A percentile compares a stretch with the other conserved stretches of the same genome.
These are phyloP conservation scores for Tulasnella sp. DNA, from an alignment of 768 basidiomycete species.

Conservation along the genomic window DNA sequence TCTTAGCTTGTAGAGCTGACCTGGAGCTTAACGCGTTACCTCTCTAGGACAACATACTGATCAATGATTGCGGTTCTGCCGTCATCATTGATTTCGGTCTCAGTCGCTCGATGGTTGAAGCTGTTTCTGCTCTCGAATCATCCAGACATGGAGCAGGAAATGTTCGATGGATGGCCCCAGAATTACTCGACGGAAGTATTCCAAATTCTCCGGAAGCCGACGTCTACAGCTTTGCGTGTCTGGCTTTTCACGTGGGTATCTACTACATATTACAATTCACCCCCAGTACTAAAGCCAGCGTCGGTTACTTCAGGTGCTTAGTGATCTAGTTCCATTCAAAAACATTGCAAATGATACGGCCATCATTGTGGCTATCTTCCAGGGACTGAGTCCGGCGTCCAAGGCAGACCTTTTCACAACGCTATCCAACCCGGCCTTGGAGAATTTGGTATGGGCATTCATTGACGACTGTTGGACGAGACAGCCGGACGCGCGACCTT, in stretches of 20 bases:
- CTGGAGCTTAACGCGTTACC: neutral
- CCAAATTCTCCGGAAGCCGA: neutral
- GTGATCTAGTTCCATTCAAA: neutral
- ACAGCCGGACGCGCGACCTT: neutral
- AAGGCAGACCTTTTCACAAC: too few species aligned
- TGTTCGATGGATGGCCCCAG: neutral
- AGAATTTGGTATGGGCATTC: too few species aligned
- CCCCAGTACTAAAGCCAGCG: too few species aligned
- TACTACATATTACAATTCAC: too few species aligned
- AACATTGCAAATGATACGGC: neutral
- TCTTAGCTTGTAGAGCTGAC: neutral
- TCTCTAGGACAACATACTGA: conserved; percentile 11
- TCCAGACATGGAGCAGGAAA: neutral
- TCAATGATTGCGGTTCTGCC: conserved; percentile 4
- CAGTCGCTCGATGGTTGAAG: neutral
- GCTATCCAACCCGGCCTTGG: too few species aligned
- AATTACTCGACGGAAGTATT: neutral
- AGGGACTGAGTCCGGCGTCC: too few species aligned
- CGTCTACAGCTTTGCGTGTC: neutral
- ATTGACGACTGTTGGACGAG: neutral
- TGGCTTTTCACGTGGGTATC: neutral
- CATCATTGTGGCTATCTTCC: neutral
- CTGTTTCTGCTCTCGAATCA: neutral
- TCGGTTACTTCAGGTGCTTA: neutral
- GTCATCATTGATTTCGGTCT: conserved; percentile 25